Evolutionary conservation across 148 eudicot species (phyloP), one percentile per base, ranked within the genome.

Genomic region (Simmondsia chinensis): DNA sequence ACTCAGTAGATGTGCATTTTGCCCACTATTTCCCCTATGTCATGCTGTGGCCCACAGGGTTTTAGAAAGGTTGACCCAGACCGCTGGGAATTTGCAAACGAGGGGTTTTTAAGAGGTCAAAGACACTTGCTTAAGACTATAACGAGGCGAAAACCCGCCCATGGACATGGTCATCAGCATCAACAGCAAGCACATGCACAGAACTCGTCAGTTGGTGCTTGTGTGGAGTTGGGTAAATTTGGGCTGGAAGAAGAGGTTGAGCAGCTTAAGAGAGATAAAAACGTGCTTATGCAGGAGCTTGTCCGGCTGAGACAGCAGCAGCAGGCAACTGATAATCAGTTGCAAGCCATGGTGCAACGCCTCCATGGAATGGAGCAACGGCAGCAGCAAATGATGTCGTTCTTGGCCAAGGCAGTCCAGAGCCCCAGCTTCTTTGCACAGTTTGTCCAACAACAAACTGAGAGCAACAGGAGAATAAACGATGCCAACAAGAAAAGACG

Each of bases 61-160:
- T 83, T 83, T 49, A 66, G 69, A 63, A 83, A 83, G 63, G 87
- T 83, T 33, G 94, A 82, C 69, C 85, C 84, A 54, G 82, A 82
- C 66, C 75, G 79, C 11, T 82, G 82, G 81, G 85, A 82, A 53
- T 82, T 82, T 46, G 91, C 91, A 30, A 82, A 82, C 43, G 82
- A 82, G 66, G 77, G 76, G 24, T 82, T 82, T 34, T 52, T 82
- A 39, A 68, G 87, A 50, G 87, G 80, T 35, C 94, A 82, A 46
- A 82, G 64, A 48, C 83, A 82, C 35, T 54, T 82, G 14, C 87
- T 82, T 25, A 69, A 55, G 51, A 59, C 28, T 32, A 79, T 82
- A 27, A 55, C 33, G 39, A 64, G 94, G 16, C 60, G 73, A 29
- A 79, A 79, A 52, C 62, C 79, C 35, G 62, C 63, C 28, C 76